Conservation (phyloP, 345 rosid species). For the Anastatica hierochuntica region DNA sequence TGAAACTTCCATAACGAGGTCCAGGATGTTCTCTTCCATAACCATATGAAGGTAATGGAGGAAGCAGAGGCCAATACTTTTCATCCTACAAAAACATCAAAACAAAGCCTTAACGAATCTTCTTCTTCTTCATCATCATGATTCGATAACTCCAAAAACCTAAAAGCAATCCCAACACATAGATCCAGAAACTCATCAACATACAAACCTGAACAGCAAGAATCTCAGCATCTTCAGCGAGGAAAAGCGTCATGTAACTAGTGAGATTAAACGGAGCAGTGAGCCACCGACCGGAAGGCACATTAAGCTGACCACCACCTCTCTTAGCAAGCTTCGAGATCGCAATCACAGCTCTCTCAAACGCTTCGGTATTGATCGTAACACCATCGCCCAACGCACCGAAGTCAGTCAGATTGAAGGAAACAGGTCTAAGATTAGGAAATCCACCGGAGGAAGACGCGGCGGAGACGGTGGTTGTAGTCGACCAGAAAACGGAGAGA, state of each 20-base stretch:
- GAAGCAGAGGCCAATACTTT: constrained; percentile 54
- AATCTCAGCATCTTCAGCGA: constrained; percentile 73
- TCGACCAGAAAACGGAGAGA: constrained; percentile 32
- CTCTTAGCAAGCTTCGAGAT: constrained; percentile 62
- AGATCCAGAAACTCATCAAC: neutral
- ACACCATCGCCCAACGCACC: constrained; percentile 91
- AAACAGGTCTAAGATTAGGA: constrained; percentile 43
- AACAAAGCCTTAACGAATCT: too few species aligned
- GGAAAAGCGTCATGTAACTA: constrained; percentile 87
- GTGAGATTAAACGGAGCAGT: constrained; percentile 94
- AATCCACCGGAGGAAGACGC: constrained; percentile 16
- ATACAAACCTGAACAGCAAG: constrained; percentile 61
- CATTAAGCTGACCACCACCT: constrained; percentile 93
- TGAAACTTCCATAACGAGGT: constrained; percentile 62
- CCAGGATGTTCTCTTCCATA: constrained; percentile 64
- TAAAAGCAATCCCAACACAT: too few species aligned
- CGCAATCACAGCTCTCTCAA: constrained; percentile 62
- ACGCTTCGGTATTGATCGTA: constrained; percentile 72
- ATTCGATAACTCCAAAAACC: neutral
- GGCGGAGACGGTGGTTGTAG: constrained; percentile 4
- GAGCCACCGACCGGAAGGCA: constrained; percentile 87
- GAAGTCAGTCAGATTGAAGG: constrained; percentile 75
- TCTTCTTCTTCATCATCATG: too few species aligned
- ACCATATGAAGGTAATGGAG: constrained; percentile 64
- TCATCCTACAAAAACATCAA: constrained; percentile 37